phyloP scores from a whole-genome alignment of 2,329 filamentous ascomycete species.

The Diaporthe vexans region DNA sequence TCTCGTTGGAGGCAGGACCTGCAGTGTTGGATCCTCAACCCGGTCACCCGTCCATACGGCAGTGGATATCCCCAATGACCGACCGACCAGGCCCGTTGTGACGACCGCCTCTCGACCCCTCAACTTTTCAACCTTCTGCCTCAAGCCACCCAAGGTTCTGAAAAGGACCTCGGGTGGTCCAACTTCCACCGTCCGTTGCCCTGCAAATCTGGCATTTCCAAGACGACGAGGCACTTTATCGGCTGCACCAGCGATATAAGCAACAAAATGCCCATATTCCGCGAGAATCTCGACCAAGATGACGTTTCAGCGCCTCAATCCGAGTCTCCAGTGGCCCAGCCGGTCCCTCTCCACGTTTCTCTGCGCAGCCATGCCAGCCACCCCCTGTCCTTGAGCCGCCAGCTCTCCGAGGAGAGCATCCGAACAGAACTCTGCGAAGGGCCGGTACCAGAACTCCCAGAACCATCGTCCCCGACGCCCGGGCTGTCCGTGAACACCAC shows the following conservation, averaged over 20 bases:
- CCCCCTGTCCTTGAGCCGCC: slow-evolving; percentile 48
- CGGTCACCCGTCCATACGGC: slow-evolving; percentile 3
- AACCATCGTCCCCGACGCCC: slow-evolving; percentile 50
- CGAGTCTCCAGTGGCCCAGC: slow-evolving; percentile 21
- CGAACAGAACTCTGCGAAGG: slow-evolving; percentile 73
- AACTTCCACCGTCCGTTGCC: neutral
- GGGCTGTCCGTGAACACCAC: slow-evolving; percentile 51
- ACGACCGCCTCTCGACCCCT: slow-evolving; percentile 14
- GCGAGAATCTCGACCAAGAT: slow-evolving; percentile 36
- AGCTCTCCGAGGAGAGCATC: slow-evolving; percentile 71
- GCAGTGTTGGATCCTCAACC: slow-evolving; percentile 31
- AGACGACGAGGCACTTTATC: neutral
- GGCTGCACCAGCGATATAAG: neutral
- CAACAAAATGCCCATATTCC: slow-evolving; percentile 41
- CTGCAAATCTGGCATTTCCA: neutral
- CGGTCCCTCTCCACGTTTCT: slow-evolving; percentile 15
- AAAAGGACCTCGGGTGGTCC: slow-evolving; percentile 42
- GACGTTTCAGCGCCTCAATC: slow-evolving; percentile 33
- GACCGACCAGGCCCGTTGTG: slow-evolving; percentile 31
- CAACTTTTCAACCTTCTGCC: slow-evolving; percentile 1
- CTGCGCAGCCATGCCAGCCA: slow-evolving; percentile 17
- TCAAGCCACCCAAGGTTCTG: slow-evolving; percentile 40
- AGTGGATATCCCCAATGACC: slow-evolving; percentile 31
- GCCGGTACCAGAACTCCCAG: slow-evolving; percentile 59
- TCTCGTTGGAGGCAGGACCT: slow-evolving; percentile 9